Conservation (phyloP, 345 rosid genomes). For the Populus pruinosa region DNA sequence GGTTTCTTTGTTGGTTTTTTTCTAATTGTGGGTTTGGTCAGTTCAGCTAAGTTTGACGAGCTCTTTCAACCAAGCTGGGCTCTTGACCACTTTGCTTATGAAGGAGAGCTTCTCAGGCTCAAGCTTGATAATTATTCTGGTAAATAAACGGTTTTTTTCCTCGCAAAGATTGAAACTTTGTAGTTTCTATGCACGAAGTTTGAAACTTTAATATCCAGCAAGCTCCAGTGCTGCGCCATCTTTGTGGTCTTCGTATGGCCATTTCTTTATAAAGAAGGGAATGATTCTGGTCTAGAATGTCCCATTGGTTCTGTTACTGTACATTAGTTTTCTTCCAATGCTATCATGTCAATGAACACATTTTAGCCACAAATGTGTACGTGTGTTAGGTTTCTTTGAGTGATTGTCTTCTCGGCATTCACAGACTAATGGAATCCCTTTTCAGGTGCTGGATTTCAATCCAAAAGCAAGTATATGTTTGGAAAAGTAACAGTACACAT, state of each 20-base stretch:
- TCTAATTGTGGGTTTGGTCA: slow-evolving; percentile 35
- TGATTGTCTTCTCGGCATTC: background rate
- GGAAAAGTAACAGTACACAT: slow-evolving; percentile 87
- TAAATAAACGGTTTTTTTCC: slow-evolving; percentile 25
- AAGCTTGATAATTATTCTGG: slow-evolving; percentile 92
- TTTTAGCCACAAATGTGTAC: background rate
- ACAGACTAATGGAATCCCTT: background rate
- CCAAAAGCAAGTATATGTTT: slow-evolving; percentile 85
- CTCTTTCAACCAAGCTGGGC: slow-evolving; percentile 90
- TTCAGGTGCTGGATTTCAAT: slow-evolving; percentile 92
- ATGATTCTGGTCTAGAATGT: background rate
- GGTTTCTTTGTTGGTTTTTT: slow-evolving; percentile 32
- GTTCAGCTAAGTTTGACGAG: slow-evolving; percentile 60
- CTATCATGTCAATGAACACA: background rate
- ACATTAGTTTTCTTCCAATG: background rate
- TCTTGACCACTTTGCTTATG: slow-evolving; percentile 59
- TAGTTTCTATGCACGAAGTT: too few relatives aligned
- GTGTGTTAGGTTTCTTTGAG: background rate
- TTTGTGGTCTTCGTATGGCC: background rate
- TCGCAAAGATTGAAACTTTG: too few relatives aligned
- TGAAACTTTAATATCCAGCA: background rate
- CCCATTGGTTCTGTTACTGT: background rate
- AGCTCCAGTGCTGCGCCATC: background rate
- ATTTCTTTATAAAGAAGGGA: background rate
- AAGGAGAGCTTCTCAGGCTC: slow-evolving; percentile 82